Conservation (phyloP, 805 yeast species). For the Jamesozyma jinghongensis region DNA sequence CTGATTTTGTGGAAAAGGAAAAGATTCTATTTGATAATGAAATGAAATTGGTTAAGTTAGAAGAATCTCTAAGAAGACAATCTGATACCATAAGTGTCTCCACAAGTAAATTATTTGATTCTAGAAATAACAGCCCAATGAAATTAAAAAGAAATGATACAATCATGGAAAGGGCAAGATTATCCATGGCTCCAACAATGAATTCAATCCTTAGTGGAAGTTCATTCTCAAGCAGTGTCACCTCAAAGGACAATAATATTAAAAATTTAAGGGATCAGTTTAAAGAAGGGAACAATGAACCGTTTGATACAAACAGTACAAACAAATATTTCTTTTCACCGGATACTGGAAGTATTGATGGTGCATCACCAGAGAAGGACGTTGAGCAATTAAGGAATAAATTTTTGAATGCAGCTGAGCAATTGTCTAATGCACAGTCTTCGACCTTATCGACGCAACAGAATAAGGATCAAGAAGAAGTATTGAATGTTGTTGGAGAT, state of each 20-base stretch:
- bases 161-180: conserved; percentile 3
- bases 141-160: not conserved
- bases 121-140: conserved; percentile 18
- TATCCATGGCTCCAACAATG: conserved; percentile 25
- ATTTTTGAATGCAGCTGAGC: conserved; percentile 15
- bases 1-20: conserved; percentile 16
- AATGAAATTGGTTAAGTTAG: conserved; percentile 11
- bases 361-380: conserved; percentile 28
- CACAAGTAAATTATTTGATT: conserved; percentile 18
- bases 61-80: conserved; percentile 7
- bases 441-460: too few relatives aligned
- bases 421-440: not conserved
- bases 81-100: conserved; percentile 16
- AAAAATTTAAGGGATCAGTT: conserved; percentile 10
- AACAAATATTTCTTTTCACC: conserved; percentile 26
- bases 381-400: conserved; percentile 25
- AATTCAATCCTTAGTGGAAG: conserved; percentile 21
- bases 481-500: too few relatives aligned
- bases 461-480: not conserved
- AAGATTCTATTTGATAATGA: conserved; percentile 16
- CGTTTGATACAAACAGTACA: conserved; percentile 3
- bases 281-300: conserved; percentile 1
- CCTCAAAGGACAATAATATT: not conserved
- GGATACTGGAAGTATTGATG: conserved; percentile 20
- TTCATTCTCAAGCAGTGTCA: conserved; percentile 11